Percentiles rank a stretch among this genome's conserved stretches.
phyloP scores from a whole-genome alignment of 331 rosid genomes.

The Quercus lobata region DNA sequence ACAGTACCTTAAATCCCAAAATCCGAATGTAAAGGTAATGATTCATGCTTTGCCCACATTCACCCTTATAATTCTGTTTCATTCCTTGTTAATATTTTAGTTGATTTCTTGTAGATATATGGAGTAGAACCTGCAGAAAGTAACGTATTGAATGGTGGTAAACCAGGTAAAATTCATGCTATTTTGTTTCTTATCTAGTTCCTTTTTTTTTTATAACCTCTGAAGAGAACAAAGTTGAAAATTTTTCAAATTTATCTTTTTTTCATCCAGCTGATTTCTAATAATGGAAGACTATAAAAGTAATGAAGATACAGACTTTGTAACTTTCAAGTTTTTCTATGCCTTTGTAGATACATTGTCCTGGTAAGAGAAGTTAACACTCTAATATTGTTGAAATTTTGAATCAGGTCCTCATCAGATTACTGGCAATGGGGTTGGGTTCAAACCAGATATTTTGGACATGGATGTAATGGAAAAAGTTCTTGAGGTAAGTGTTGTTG shows the following conservation, averaged over 20 bases:
- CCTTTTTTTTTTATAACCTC: neutral
- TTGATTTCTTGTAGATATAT: slow-evolving; percentile 51
- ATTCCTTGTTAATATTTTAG: neutral
- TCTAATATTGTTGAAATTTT: slow-evolving; percentile 14
- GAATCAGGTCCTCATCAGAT: slow-evolving; percentile 81
- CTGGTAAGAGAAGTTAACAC: neutral
- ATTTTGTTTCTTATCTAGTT: neutral
- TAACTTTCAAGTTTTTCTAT: neutral
- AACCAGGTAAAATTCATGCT: slow-evolving; percentile 62
- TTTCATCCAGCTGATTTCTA: neutral
- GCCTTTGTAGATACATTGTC: neutral
- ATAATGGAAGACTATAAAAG: neutral
- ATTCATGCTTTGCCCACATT: neutral
- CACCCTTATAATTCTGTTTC: neutral
- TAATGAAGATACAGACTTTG: neutral
- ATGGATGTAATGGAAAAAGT: slow-evolving; percentile 59
- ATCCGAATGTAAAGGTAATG: slow-evolving; percentile 78
- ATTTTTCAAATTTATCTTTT: neutral
- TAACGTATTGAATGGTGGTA: slow-evolving; percentile 79
- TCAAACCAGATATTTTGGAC: slow-evolving; percentile 89
- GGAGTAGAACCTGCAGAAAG: slow-evolving; percentile 97
- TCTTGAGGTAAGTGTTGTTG: slow-evolving; percentile 53
- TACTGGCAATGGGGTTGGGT: slow-evolving; percentile 91
- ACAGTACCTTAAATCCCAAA: slow-evolving; percentile 75
- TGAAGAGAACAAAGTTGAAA: neutral